Evolutionary conservation across 2,329 filamentous ascomycete species (phyloP).

Genomic region (Aspergillus quadrilineatus): DNA sequence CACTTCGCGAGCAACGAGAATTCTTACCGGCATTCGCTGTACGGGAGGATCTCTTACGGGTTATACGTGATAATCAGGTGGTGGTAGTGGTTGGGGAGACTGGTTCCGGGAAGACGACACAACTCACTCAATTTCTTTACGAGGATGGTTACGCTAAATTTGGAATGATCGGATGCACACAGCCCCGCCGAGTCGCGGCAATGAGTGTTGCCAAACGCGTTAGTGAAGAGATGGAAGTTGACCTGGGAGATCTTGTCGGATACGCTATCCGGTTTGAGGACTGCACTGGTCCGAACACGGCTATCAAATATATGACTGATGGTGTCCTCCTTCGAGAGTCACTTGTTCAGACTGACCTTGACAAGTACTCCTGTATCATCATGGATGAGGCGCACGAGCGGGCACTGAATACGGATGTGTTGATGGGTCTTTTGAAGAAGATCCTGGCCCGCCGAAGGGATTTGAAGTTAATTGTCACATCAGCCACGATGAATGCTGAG

Average conservation of each 20-base stretch:
- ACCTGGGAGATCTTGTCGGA: conserved; percentile 80
- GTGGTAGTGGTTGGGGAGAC: conserved; percentile 96
- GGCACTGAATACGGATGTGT: conserved; percentile 91
- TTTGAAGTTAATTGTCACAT: conserved; percentile 94
- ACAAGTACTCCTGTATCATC: conserved; percentile 96
- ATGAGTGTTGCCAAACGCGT: conserved; percentile 99
- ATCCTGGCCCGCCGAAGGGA: conserved; percentile 85
- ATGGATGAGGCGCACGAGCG: conserved; percentile 99
- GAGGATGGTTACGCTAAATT: conserved; percentile 88
- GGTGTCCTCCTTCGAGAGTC: conserved; percentile 92
- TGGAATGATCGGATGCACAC: conserved; percentile 94
- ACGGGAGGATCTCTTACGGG: conserved; percentile 83
- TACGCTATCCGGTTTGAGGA: conserved; percentile 99
- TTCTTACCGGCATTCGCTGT: conserved; percentile 95
- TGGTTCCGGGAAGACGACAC: conserved; percentile 95
- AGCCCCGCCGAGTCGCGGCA: conserved; percentile 91
- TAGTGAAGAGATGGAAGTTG: conserved; percentile 96
- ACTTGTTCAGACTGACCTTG: conserved; percentile 85
- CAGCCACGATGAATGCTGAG: conserved; percentile 97
- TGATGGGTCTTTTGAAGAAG: conserved; percentile 98
- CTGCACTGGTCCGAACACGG: conserved; percentile 90
- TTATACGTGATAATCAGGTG: conserved; percentile 96
- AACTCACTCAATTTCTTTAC: conserved; percentile 91
- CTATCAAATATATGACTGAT: conserved; percentile 99
- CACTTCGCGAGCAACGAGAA: conserved; percentile 84